Conservation (phyloP, 352 stramenopile species). For the Elongisporangium senticosum region DNA sequence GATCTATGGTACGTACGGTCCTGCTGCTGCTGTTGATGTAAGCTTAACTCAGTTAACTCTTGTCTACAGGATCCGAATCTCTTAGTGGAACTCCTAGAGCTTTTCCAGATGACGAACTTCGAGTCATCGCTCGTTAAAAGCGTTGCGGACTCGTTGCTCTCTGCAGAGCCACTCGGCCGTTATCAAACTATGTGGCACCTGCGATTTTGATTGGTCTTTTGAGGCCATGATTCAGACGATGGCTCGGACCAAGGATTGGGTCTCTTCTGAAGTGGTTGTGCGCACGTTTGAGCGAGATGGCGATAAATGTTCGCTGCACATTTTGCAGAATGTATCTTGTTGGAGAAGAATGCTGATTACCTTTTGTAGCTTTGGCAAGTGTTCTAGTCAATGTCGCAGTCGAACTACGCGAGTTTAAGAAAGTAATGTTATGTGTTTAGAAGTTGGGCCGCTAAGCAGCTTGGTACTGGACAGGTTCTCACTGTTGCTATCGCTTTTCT, state of each 20-base stretch:
- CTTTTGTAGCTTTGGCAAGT: slow-evolving; percentile 23
- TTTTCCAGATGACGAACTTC: slow-evolving; percentile 44
- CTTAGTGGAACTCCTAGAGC: slow-evolving; percentile 47
- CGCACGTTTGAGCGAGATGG: slow-evolving; percentile 27
- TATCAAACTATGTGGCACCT: slow-evolving; percentile 36
- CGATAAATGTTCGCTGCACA: slow-evolving; percentile 6
- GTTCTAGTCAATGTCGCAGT: slow-evolving; percentile 50
- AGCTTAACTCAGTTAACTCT: background rate
- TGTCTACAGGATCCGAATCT: slow-evolving; percentile 41
- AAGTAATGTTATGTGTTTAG: slow-evolving; percentile 17
- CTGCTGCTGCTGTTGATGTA: background rate
- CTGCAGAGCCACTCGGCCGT: slow-evolving; percentile 33
- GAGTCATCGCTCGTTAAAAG: slow-evolving; percentile 13
- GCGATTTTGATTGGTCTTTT: slow-evolving; percentile 25
- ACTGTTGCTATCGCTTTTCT: background rate
- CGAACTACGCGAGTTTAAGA: slow-evolving; percentile 47
- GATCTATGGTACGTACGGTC: slow-evolving; percentile 8
- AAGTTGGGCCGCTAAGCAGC: background rate
- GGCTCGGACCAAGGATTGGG: slow-evolving; percentile 54
- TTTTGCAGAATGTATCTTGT: background rate
- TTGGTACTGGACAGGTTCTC: background rate
- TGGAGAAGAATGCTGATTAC: background rate
- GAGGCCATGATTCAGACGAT: slow-evolving; percentile 26
- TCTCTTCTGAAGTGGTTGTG: slow-evolving; percentile 41
- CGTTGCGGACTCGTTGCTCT: slow-evolving; percentile 20